phyloP scores from a whole-genome alignment of 257 asterid species.

The Przewalskia tangutica region DNA sequence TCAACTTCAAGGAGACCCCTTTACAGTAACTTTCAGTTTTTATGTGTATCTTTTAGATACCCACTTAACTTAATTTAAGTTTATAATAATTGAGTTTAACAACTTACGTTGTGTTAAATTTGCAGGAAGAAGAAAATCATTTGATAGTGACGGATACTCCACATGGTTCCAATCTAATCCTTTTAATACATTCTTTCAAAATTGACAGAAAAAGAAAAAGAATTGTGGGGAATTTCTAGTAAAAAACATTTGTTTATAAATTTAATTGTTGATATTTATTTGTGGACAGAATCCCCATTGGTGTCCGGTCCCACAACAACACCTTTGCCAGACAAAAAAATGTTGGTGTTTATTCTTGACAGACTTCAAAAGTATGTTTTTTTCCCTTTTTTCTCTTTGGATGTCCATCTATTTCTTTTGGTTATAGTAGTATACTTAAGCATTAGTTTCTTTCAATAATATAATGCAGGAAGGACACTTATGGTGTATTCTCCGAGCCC shows the following conservation, averaged over 20 bases:
- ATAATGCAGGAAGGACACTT: slow-evolving; percentile 79
- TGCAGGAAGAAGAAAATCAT: slow-evolving; percentile 56
- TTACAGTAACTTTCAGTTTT: slow-evolving; percentile 13
- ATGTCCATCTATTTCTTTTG: slow-evolving; percentile 11
- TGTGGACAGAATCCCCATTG: slow-evolving; percentile 82
- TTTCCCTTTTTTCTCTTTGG: slow-evolving; percentile 12
- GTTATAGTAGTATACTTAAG: slow-evolving; percentile 13
- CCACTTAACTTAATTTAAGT: slow-evolving; percentile 9
- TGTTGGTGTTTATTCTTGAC: slow-evolving; percentile 89
- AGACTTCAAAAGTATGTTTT: slow-evolving; percentile 93
- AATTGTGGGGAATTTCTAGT: slow-evolving; percentile 13
- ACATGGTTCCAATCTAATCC: slow-evolving; percentile 44
- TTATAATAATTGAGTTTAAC: slow-evolving; percentile 13
- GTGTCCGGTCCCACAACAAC: slow-evolving; percentile 78
- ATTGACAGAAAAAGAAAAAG: neutral
- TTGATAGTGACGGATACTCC: slow-evolving; percentile 61
- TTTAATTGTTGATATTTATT: slow-evolving; percentile 30
- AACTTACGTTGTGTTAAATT: slow-evolving; percentile 17
- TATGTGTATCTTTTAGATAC: slow-evolving; percentile 6
- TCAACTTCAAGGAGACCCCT: slow-evolving; percentile 13
- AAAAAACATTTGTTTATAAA: slow-evolving; percentile 14
- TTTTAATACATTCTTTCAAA: slow-evolving; percentile 4
- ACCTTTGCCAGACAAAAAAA: slow-evolving; percentile 97
- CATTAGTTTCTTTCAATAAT: neutral
- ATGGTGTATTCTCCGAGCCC: slow-evolving; percentile 94